These are phyloP conservation scores for Saccharum officinarum DNA, from an alignment of 176 grass and related monocot species.

Conservation along the genomic window DNA sequence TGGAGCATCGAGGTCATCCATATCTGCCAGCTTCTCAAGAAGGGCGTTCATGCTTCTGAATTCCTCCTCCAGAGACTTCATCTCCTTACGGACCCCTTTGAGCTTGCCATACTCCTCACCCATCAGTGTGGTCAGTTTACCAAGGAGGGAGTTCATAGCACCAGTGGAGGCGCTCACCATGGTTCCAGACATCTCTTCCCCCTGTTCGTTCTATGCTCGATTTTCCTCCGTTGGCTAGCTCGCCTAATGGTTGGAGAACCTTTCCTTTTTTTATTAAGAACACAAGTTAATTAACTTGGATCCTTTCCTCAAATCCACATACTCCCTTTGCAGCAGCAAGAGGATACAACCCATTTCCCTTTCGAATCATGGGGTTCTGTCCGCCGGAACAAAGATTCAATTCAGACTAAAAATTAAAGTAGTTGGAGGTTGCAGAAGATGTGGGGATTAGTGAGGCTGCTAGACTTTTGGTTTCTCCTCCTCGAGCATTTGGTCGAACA, in stretches of 20 bases:
- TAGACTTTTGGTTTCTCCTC: neutral
- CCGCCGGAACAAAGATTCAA: no score
- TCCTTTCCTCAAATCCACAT: no score
- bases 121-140: constrained; percentile 12
- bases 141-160: constrained; percentile 2
- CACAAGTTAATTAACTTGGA: no score
- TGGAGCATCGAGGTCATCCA: constrained; percentile 7
- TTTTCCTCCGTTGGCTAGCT: no score
- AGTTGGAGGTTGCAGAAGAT: no score
- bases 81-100: neutral
- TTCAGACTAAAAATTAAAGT: no score
- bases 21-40: neutral
- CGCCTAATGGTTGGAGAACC: no score
- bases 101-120: constrained; percentile 15
- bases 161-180: neutral
- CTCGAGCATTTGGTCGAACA: neutral
- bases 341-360: no score
- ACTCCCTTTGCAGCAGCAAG: no score
- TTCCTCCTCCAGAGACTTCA: neutral
- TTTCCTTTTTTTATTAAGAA: no score
- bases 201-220: no score
- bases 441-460: neutral
- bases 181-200: neutral
- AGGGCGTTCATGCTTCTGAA: constrained; percentile 3
- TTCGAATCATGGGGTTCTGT: no score